A percentile compares a stretch with the other conserved stretches of the same genome.
phyloP scores from a whole-genome alignment of 1,284 basidiomycete species.

The Boletellus deceptivus region DNA sequence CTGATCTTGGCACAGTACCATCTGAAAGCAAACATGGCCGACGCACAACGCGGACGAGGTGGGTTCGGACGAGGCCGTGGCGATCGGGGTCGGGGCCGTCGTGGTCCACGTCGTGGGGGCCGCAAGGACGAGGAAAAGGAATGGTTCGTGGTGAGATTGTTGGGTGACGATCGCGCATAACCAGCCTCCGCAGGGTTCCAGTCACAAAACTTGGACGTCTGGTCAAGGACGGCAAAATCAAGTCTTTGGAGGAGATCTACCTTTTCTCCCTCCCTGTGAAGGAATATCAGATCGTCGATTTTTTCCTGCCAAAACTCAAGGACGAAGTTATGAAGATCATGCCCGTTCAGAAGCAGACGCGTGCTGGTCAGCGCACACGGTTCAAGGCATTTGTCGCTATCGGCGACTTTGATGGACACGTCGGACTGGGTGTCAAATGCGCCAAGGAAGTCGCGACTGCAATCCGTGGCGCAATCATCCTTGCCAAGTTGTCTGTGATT shows the following conservation, averaged over 20 bases:
- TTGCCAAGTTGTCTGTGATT: constrained; percentile 93
- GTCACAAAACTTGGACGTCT: constrained; percentile 99
- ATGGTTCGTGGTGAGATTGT: constrained; percentile 63
- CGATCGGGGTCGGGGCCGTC: constrained; percentile 78
- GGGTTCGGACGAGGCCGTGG: constrained; percentile 90
- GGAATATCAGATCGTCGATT: constrained; percentile 97
- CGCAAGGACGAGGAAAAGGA: constrained; percentile 99
- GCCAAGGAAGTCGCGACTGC: constrained; percentile 99
- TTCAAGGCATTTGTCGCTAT: constrained; percentile 99
- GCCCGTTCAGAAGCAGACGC: constrained; percentile 99
- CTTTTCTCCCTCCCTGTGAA: constrained; percentile 99
- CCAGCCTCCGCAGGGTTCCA: constrained; percentile 67
- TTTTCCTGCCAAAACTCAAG: constrained; percentile 97
- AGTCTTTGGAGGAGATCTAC: constrained; percentile 99
- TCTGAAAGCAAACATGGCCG: constrained; percentile 59
- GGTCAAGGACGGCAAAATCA: constrained; percentile 99
- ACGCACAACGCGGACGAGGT: constrained; percentile 77
- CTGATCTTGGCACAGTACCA: constrained; percentile 27
- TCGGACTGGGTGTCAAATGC: constrained; percentile 99
- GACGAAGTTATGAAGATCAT: constrained; percentile 99
- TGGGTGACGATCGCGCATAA: constrained; percentile 5
- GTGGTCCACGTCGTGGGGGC: constrained; percentile 91
- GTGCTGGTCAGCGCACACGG: constrained; percentile 98
- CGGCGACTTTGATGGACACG: constrained; percentile 97
- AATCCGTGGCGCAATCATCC: constrained; percentile 97